phyloP scores from a whole-genome alignment of 2,329 filamentous ascomycete species.

The Exophiala viscosa region DNA sequence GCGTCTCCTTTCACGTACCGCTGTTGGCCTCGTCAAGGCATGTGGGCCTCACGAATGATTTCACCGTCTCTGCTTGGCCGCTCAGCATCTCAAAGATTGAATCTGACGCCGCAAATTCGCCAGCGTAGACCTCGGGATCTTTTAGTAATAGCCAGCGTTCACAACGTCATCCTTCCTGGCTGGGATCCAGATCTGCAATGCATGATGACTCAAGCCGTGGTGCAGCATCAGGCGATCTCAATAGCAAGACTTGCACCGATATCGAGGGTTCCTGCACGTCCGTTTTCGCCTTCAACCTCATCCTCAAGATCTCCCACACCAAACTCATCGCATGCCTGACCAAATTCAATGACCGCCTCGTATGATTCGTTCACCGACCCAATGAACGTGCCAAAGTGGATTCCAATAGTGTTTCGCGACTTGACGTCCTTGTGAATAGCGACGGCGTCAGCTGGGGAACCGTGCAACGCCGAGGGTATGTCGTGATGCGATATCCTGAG shows the following conservation, averaged over 20 bases:
- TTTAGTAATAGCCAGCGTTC: too few relatives aligned
- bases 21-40: too few relatives aligned
- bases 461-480: conserved; percentile 45
- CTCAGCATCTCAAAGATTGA: too few relatives aligned
- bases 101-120: too few relatives aligned
- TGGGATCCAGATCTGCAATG: too few relatives aligned
- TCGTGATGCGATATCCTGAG: conserved; percentile 37
- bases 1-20: too few relatives aligned
- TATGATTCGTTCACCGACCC: conserved; percentile 14
- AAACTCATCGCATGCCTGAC: conserved; percentile 7
- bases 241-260: conserved; percentile 20
- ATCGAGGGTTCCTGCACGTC: conserved; percentile 14
- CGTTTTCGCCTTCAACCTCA: conserved; percentile 1
- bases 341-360: conserved; percentile 19
- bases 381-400: conserved; percentile 47
- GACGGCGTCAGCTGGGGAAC: conserved; percentile 46
- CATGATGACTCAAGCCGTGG: too few relatives aligned
- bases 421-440: conserved; percentile 46
- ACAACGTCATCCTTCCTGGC: too few relatives aligned
- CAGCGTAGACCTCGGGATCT: too few relatives aligned
- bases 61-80: too few relatives aligned
- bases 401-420: conserved; percentile 47
- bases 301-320: conserved; percentile 4
- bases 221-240: background rate
- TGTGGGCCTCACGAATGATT: too few relatives aligned